Percentiles rank a stretch among this genome's conserved stretches.
phyloP scores from a whole-genome alignment of 305 asterid species.

The Andrographis paniculata region DNA sequence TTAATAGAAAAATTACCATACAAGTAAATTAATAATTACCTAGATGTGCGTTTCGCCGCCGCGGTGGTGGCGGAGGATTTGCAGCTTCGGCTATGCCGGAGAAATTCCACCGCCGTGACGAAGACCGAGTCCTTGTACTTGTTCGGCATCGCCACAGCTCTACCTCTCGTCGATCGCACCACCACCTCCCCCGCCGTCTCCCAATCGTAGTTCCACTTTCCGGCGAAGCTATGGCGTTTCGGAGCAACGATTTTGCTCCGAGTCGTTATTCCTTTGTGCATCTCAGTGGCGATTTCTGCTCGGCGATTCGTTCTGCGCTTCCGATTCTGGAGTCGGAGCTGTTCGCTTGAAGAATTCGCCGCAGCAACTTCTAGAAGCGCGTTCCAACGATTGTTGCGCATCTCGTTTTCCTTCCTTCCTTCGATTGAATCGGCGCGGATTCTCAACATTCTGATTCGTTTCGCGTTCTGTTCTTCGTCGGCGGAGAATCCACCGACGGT shows the following conservation, averaged over 20 bases:
- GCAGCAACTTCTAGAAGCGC: slow-evolving; percentile 28
- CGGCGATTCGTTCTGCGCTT: slow-evolving; percentile 13
- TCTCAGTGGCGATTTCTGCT: slow-evolving; percentile 16
- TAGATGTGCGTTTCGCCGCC: slow-evolving; percentile 21
- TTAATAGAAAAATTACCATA: no score
- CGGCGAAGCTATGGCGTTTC: slow-evolving; percentile 14
- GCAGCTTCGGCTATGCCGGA: slow-evolving; percentile 22
- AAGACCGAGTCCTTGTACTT: slow-evolving; percentile 31
- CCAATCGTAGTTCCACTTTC: neutral
- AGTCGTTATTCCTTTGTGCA: no score
- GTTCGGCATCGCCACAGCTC: slow-evolving; percentile 38
- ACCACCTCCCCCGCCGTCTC: slow-evolving; percentile 15
- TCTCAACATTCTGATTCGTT: neutral
- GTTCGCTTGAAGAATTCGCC: slow-evolving; percentile 20
- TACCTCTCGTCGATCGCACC: slow-evolving; percentile 31
- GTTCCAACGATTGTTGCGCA: slow-evolving; percentile 17
- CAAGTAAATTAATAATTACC: slow-evolving; percentile 26
- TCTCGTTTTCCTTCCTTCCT: slow-evolving; percentile 7
- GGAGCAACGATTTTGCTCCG: slow-evolving; percentile 13
- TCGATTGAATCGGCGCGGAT: slow-evolving; percentile 6
- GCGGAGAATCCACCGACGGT: neutral
- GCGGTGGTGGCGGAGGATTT: slow-evolving; percentile 22
- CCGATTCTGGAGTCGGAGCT: slow-evolving; percentile 15
- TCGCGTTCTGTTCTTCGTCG: slow-evolving; percentile 1
- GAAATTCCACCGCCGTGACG: slow-evolving; percentile 19